These are phyloP conservation scores for Parasitella parasitica DNA, from an alignment of 371 early-diverging fungal species.

Conservation along the genomic window DNA sequence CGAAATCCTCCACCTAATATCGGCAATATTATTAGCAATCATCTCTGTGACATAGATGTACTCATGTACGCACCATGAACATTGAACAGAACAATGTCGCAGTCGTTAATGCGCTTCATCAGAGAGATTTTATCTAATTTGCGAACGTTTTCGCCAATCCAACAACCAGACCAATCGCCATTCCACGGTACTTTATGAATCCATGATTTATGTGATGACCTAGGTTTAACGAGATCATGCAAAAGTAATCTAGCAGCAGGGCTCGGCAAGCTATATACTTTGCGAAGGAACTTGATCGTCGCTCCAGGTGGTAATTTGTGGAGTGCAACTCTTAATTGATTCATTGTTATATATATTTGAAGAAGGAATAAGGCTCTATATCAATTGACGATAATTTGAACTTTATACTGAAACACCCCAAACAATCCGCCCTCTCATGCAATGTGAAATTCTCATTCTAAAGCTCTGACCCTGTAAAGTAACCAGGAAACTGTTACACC, in stretches of 20 bases:
- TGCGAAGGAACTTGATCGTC: conserved; percentile 37
- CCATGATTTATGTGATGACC: conserved; percentile 40
- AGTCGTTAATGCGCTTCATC: conserved; percentile 26
- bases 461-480: too few species aligned
- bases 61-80: conserved; percentile 30
- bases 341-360: conserved; percentile 26
- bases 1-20: conserved; percentile 42
- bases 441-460: too few species aligned
- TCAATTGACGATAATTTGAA: too few species aligned
- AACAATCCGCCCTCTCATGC: background rate
- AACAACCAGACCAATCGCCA: conserved; percentile 43
- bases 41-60: background rate
- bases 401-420: background rate
- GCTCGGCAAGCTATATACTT: conserved; percentile 39
- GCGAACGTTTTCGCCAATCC: conserved; percentile 41
- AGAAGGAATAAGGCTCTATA: background rate
- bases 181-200: conserved; percentile 40
- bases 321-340: conserved; percentile 35
- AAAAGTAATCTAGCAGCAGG: conserved; percentile 41
- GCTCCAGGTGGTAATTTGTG: conserved; percentile 40
- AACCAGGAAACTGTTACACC: too few species aligned
- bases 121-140: conserved; percentile 21
- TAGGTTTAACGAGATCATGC: conserved; percentile 41
- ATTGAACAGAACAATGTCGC: conserved; percentile 42
- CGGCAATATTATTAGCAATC: background rate